Conservation (phyloP, 1,284 basidiomycete genomes). For the Tremellales sp. region DNA sequence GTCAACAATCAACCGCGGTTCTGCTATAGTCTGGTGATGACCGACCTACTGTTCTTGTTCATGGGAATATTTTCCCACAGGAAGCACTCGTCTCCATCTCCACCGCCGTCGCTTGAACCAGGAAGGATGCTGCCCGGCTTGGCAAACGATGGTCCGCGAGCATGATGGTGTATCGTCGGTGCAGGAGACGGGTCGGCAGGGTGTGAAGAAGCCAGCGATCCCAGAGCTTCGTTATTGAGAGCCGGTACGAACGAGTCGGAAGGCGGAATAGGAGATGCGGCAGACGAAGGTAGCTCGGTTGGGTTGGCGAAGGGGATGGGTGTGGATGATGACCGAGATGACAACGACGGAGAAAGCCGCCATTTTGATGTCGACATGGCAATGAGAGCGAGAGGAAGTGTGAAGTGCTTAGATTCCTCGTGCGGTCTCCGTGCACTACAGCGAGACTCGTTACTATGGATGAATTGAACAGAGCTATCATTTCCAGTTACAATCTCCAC, state of each 20-base stretch:
- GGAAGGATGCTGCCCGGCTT: constrained; percentile 21
- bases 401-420: no score
- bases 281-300: background rate
- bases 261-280: constrained; percentile 2
- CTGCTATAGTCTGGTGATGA: background rate
- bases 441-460: no score
- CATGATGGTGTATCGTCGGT: background rate
- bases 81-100: constrained; percentile 44
- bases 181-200: constrained; percentile 7
- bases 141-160: constrained; percentile 15
- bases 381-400: no score
- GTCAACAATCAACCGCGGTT: background rate
- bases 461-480: no score
- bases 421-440: no score
- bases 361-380: background rate
- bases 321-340: constrained; percentile 18
- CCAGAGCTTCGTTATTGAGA: no score
- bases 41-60: constrained; percentile 38
- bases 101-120: constrained; percentile 37
- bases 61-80: constrained; percentile 45
- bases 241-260: no score
- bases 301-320: constrained; percentile 7
- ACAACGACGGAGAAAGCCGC: constrained; percentile 13
- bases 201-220: constrained; percentile 18
- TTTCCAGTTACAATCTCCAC: no score